phyloP scores from a whole-genome alignment of 352 stramenopile genomes.

The Elongisporangium prolatum region DNA sequence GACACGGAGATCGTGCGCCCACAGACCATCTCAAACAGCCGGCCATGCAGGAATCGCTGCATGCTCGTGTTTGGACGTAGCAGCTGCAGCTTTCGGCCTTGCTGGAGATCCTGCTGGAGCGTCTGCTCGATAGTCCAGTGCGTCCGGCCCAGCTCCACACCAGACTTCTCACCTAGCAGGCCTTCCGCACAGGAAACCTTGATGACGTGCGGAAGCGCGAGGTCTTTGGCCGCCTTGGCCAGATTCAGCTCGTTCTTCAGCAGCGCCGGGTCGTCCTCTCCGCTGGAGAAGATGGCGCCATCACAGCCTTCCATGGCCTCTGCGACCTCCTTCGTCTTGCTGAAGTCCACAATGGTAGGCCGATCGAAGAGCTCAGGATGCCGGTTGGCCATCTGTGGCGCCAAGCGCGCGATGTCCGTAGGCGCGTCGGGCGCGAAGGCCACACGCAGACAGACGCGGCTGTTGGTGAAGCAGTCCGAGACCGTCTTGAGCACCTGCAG shows the following conservation, averaged over 20 bases:
- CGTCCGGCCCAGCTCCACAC: constrained; percentile 24
- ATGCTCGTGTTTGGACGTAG: constrained; percentile 47
- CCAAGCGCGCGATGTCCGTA: constrained; percentile 1
- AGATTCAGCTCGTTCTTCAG: constrained; percentile 21
- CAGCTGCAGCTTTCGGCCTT: constrained; percentile 18
- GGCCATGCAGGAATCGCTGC: constrained; percentile 51
- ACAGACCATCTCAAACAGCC: constrained; percentile 51
- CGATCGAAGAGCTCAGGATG: constrained; percentile 26
- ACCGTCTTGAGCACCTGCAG: constrained; percentile 8
- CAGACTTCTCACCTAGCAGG: constrained; percentile 26
- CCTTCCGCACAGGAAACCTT: constrained; percentile 57
- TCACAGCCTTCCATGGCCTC: constrained; percentile 39
- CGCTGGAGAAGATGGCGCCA: constrained; percentile 35
- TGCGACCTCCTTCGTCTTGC: constrained; percentile 29
- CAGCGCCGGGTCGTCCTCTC: constrained; percentile 4
- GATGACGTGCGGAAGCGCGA: constrained; percentile 20
- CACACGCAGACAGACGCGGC: constrained; percentile 12
- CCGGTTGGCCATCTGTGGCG: constrained; percentile 14
- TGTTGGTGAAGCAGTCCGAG: neutral
- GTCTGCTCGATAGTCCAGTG: constrained; percentile 48
- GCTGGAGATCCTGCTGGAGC: constrained; percentile 13
- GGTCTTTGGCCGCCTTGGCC: neutral
- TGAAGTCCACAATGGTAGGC: constrained; percentile 32
- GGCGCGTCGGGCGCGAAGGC: constrained; percentile 9
- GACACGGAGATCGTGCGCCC: constrained; percentile 59